Conservation (phyloP, 2,329 filamentous ascomycete species). For the Fusarium transvaalense region DNA sequence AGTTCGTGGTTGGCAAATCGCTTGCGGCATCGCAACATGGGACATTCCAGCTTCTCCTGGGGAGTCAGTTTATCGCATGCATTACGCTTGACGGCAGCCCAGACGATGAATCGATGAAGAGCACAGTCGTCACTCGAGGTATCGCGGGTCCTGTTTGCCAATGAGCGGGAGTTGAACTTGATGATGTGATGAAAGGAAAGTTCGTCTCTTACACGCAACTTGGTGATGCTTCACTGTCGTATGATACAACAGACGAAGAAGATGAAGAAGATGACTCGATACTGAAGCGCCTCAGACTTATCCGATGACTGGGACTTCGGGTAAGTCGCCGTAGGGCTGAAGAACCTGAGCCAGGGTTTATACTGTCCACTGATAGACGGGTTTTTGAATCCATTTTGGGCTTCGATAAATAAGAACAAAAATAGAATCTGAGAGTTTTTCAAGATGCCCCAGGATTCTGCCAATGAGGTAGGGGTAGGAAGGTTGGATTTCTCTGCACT, state of each 20-base stretch:
- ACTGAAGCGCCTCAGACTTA: conserved; percentile 51
- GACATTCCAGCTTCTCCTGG: conserved; percentile 64
- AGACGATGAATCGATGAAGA: conserved; percentile 67
- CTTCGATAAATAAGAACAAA: not conserved
- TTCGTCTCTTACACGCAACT: conserved; percentile 53
- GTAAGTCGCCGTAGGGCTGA: conserved; percentile 52
- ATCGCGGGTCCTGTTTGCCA: conserved; percentile 57
- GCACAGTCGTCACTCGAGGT: conserved; percentile 63
- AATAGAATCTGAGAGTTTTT: not conserved
- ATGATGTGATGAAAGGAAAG: conserved; percentile 12
- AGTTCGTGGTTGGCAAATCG: conserved; percentile 64
- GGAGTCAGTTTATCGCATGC: conserved; percentile 60
- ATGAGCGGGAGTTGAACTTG: conserved; percentile 25
- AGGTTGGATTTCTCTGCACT: not conserved
- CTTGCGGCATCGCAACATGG: conserved; percentile 64
- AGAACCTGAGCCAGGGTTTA: conserved; percentile 44
- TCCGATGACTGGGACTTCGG: conserved; percentile 51
- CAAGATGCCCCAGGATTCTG: not conserved
- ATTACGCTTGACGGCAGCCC: conserved; percentile 68
- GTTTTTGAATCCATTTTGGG: conserved; percentile 51
- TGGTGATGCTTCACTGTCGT: conserved; percentile 44
- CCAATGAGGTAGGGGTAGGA: not conserved
- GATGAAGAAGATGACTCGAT: conserved; percentile 49
- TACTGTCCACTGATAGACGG: conserved; percentile 48
- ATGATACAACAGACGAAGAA: conserved; percentile 44